phyloP scores from a whole-genome alignment of 2,329 filamentous ascomycete species.

The Botrytis squamosa region DNA sequence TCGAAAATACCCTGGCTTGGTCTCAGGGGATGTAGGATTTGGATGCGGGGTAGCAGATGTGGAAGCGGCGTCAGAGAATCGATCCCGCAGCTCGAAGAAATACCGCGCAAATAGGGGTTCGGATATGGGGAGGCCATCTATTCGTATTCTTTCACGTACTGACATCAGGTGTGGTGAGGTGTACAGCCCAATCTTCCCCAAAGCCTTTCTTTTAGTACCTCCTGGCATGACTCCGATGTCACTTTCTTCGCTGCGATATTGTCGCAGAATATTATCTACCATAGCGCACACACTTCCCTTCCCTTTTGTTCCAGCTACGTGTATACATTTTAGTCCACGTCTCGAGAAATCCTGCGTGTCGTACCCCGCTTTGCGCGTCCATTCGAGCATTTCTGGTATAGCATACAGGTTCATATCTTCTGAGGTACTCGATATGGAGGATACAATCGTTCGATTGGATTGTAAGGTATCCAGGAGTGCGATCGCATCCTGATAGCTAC shows the following conservation, averaged over 20 bases:
- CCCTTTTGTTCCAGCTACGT: slow-evolving; percentile 91
- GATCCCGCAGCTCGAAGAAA: slow-evolving; percentile 68
- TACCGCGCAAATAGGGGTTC: slow-evolving; percentile 60
- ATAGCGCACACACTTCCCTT: slow-evolving; percentile 72
- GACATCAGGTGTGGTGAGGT: slow-evolving; percentile 68
- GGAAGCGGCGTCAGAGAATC: slow-evolving; percentile 41
- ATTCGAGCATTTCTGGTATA: slow-evolving; percentile 40
- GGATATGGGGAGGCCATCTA: slow-evolving; percentile 58
- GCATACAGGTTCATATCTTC: slow-evolving; percentile 32
- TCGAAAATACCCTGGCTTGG: slow-evolving; percentile 87
- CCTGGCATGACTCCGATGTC: background rate
- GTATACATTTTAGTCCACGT: slow-evolving; percentile 52
- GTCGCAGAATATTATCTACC: slow-evolving; percentile 60
- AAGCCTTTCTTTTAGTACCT: slow-evolving; percentile 13
- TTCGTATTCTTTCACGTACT: slow-evolving; percentile 66
- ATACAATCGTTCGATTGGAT: slow-evolving; percentile 33
- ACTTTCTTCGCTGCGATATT: slow-evolving; percentile 43
- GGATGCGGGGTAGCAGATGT: slow-evolving; percentile 29
- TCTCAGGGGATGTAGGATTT: slow-evolving; percentile 22
- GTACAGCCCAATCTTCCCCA: slow-evolving; percentile 56
- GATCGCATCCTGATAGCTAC: slow-evolving; percentile 31
- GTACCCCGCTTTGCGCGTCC: slow-evolving; percentile 37
- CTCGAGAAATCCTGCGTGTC: slow-evolving; percentile 28
- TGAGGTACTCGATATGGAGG: slow-evolving; percentile 26
- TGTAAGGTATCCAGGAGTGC: slow-evolving; percentile 32